Evolutionary conservation across 148 eudicot genomes (phyloP).

Genomic region (Rhododendron kiyosumense): DNA sequence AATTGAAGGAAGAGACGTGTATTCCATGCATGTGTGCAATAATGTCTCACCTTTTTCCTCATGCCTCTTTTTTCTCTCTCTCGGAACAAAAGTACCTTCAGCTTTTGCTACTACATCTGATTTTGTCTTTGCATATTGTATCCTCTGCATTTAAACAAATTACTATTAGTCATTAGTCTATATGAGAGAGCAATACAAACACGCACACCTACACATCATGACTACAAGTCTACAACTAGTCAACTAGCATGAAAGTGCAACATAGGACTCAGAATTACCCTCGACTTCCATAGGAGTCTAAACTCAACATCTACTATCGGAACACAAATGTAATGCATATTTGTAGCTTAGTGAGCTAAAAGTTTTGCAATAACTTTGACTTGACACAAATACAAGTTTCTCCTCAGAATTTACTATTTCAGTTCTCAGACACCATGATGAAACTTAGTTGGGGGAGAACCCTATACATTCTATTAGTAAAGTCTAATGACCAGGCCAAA

Average conservation of each 20-base stretch:
- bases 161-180: background rate
- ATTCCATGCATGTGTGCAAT: background rate
- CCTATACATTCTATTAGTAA: background rate
- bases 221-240: background rate
- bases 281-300: background rate
- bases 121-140: slow-evolving; percentile 89
- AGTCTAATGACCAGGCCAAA: background rate
- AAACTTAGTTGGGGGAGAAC: background rate
- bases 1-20: background rate
- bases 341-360: background rate
- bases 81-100: slow-evolving; percentile 86
- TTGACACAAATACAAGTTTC: background rate
- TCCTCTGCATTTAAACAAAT: slow-evolving; percentile 45
- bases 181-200: background rate
- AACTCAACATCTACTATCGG: background rate
- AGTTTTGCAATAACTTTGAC: background rate
- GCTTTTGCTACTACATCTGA: slow-evolving; percentile 89
- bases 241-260: background rate
- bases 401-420: background rate
- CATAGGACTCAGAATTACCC: background rate
- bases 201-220: background rate
- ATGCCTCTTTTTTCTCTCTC: slow-evolving; percentile 82
- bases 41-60: slow-evolving; percentile 75
- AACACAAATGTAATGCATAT: background rate
- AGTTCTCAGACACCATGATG: background rate